phyloP scores from a whole-genome alignment of 345 rosid species.

The Gossypium mustelinum region DNA sequence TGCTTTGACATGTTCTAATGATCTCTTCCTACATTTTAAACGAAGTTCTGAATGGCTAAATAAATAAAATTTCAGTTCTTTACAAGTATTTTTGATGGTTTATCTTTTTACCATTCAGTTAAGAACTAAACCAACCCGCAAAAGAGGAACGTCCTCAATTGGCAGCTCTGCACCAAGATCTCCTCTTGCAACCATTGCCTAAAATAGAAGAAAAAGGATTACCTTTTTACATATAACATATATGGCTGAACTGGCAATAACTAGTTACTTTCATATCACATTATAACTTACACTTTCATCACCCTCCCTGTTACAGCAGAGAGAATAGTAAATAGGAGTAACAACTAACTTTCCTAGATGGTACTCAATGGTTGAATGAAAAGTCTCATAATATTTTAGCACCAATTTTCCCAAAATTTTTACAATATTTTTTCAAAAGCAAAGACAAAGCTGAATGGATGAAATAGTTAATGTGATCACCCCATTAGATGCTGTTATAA shows the following conservation, averaged over 20 bases:
- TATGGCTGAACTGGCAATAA: conserved; percentile 6
- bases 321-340: background rate
- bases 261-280: conserved; percentile 4
- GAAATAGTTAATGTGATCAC: conserved; percentile 34
- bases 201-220: conserved; percentile 12
- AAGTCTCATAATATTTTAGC: conserved; percentile 5
- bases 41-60: background rate
- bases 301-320: background rate
- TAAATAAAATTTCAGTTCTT: conserved; percentile 15
- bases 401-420: background rate
- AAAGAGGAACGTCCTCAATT: conserved; percentile 95
- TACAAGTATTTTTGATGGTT: conserved; percentile 14
- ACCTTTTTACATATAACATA: conserved; percentile 8
- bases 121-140: conserved; percentile 59
- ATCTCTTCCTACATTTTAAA: conserved; percentile 62
- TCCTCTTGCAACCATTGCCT: conserved; percentile 99
- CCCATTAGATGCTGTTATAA: conserved; percentile 99
- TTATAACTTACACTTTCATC: background rate
- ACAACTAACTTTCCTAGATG: background rate
- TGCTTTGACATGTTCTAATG: conserved; percentile 88
- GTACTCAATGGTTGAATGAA: conserved; percentile 12
- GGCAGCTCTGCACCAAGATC: conserved; percentile 99
- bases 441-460: background rate
- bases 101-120: conserved; percentile 9
- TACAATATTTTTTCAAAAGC: background rate